Percentiles rank a stretch among this genome's conserved stretches.
phyloP scores from a whole-genome alignment of 2,329 filamentous ascomycete genomes.

The Tolypocladium ophioglossoides region DNA sequence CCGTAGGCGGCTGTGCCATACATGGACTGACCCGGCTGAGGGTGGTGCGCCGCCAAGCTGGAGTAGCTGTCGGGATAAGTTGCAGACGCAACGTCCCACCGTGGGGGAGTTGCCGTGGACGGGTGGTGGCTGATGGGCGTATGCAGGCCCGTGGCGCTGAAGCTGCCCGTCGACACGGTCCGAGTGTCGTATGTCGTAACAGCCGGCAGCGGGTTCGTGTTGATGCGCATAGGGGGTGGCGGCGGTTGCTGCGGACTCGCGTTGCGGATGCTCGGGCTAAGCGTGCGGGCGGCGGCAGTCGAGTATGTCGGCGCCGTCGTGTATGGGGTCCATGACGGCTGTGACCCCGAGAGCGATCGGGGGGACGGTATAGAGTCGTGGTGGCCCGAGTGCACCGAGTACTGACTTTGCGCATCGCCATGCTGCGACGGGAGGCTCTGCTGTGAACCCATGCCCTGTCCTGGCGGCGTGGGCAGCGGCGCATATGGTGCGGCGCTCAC shows the following conservation, averaged over 20 bases:
- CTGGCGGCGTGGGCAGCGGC: slow-evolving; percentile 36
- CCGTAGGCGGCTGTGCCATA: slow-evolving; percentile 32
- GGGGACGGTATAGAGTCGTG: slow-evolving; percentile 42
- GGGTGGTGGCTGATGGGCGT: slow-evolving; percentile 28
- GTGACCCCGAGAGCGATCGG: slow-evolving; percentile 37
- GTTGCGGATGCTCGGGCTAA: slow-evolving; percentile 27
- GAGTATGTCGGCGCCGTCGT: slow-evolving; percentile 22
- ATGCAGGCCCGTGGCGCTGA: slow-evolving; percentile 28
- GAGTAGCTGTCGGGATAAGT: slow-evolving; percentile 28
- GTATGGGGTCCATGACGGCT: slow-evolving; percentile 39
- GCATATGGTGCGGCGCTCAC: slow-evolving; percentile 28
- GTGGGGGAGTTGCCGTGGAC: slow-evolving; percentile 24
- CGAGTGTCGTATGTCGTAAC: slow-evolving; percentile 29
- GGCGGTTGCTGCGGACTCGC: slow-evolving; percentile 22
- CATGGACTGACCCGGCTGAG: slow-evolving; percentile 21
- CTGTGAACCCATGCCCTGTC: slow-evolving; percentile 19
- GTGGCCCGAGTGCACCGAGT: slow-evolving; percentile 31
- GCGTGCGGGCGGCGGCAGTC: slow-evolving; percentile 25
- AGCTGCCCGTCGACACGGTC: slow-evolving; percentile 20
- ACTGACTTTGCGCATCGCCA: slow-evolving; percentile 23
- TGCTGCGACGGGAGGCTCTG: slow-evolving; percentile 17
- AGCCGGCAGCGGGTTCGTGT: slow-evolving; percentile 25
- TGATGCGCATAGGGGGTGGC: slow-evolving; percentile 24
- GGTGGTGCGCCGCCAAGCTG: slow-evolving; percentile 25
- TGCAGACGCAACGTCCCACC: slow-evolving; percentile 30